Evolutionary conservation across 2,329 filamentous ascomycete genomes (phyloP).

Genomic region (Aspergillus melleus): DNA sequence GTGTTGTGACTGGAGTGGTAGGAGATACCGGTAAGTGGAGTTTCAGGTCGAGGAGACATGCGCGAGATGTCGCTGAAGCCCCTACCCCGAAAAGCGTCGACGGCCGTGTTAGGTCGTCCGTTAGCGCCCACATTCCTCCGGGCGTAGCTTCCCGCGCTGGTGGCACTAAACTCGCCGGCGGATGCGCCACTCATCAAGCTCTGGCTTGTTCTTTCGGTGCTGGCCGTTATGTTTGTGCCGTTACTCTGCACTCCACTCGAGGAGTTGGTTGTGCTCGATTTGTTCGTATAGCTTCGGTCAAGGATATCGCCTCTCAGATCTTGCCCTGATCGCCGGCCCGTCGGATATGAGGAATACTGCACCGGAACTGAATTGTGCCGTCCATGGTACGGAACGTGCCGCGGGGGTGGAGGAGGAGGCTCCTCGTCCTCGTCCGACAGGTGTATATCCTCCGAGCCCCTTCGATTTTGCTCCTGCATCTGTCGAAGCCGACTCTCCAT

Average conservation of each 20-base stretch:
- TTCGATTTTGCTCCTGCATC: constrained; percentile 59
- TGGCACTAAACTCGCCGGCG: constrained; percentile 87
- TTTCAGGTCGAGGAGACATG: constrained; percentile 45
- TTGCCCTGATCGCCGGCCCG: constrained; percentile 58
- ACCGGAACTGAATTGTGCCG: constrained; percentile 45
- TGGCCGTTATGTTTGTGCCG: constrained; percentile 64
- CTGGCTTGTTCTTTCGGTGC: constrained; percentile 74
- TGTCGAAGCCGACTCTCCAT: constrained; percentile 82
- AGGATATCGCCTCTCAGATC: constrained; percentile 71
- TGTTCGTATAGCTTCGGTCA: constrained; percentile 80
- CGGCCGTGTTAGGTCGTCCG: constrained; percentile 48
- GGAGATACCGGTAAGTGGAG: constrained; percentile 71
- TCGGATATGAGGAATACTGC: constrained; percentile 35
- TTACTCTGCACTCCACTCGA: constrained; percentile 71
- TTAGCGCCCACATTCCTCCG: constrained; percentile 60
- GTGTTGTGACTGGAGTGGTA: constrained; percentile 85
- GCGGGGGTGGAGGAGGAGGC: constrained; percentile 64
- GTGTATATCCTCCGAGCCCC: constrained; percentile 52
- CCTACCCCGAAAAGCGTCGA: constrained; percentile 40
- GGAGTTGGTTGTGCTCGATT: constrained; percentile 78
- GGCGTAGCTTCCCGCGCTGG: constrained; percentile 90
- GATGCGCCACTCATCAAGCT: constrained; percentile 94
- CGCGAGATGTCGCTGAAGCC: constrained; percentile 40
- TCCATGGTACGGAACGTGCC: constrained; percentile 46
- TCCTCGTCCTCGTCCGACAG: constrained; percentile 50